phyloP scores from a whole-genome alignment of 371 early-diverging fungal species.

The Apophysomyces trapeziformis region DNA sequence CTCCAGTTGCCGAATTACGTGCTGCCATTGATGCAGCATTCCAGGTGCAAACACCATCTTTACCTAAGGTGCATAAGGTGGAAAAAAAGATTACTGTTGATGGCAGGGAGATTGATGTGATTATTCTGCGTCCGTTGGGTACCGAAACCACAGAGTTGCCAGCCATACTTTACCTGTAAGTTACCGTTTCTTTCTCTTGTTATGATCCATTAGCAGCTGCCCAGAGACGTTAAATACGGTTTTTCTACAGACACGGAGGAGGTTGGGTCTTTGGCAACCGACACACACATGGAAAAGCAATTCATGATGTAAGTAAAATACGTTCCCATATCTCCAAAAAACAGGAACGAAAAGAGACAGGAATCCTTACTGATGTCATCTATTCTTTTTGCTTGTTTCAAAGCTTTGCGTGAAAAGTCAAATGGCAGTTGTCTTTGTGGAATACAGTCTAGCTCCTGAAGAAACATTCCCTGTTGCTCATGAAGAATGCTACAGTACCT shows the following conservation, averaged over 20 bases:
- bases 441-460: slow-evolving; percentile 28
- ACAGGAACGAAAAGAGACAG: no score
- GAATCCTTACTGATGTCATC: background rate
- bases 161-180: slow-evolving; percentile 24
- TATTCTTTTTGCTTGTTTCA: background rate
- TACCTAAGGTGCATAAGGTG: no score
- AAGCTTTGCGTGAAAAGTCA: no score
- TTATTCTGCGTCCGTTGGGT: slow-evolving; percentile 20
- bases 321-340: no score
- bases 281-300: slow-evolving; percentile 17
- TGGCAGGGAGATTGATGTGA: background rate
- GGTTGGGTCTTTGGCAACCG: slow-evolving; percentile 27
- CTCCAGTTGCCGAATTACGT: no score
- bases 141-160: slow-evolving; percentile 21
- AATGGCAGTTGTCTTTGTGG: slow-evolving; percentile 22
- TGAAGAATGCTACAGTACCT: slow-evolving; percentile 30
- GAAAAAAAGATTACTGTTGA: no score
- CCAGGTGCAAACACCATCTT: no score
- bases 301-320: slow-evolving; percentile 20
- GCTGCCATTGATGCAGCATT: no score
- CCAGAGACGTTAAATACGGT: no score
- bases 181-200: no score
- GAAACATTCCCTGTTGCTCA: slow-evolving; percentile 30
- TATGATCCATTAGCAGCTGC: no score
- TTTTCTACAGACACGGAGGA: slow-evolving; percentile 23